Evolutionary conservation across 2,329 filamentous ascomycete species (phyloP), one percentile per base, ranked within the genome.

Genomic region (Phaeophleospora eucalypticola): DNA sequence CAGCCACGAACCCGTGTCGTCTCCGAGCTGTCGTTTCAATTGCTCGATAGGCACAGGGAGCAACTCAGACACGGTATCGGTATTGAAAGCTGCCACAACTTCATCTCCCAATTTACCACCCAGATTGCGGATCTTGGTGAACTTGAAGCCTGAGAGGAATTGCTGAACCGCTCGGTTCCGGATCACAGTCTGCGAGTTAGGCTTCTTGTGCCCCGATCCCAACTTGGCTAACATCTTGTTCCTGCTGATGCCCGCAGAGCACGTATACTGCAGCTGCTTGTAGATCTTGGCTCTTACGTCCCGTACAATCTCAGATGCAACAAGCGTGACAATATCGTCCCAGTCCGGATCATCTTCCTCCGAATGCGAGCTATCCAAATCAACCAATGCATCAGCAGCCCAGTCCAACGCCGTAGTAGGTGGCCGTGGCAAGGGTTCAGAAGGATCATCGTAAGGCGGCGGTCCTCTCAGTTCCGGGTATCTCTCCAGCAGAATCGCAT

Each of bases 191-290:
- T 98, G 93, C 57, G 86, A 81, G 63, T 96, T 93, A 27, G 93
- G 93, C 67, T 98, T 98, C 70, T 89, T 90, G 71, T 90, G 83
- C 4, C 81, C 89, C 18, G 89, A 95, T 21, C 91, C 93, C 46
- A 98, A 73, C 71, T 98, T 98, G 52, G 90, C 89, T 50, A 98
- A 75, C 80, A 96, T 89, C 70, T 97, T 98, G 73, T 96, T 98
- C 54, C 80, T 80, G 21, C 89, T 86, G 53, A 98, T 75, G 4
- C 93, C 93, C 0, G 82, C 91, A 4, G 91, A 95, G 68, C 90
- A 96, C 3, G 91, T 97, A 65, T 96, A 98, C 44, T 82, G 80
- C 43, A 97, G 71, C 54, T 78, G 76, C 37, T 85, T 77, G 56
- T 77, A 81, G 47, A 98, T 78, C 41, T 79, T 74, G 17, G 74